phyloP scores from a whole-genome alignment of 768 basidiomycete species.

The Strobilomyces dryophilus region DNA sequence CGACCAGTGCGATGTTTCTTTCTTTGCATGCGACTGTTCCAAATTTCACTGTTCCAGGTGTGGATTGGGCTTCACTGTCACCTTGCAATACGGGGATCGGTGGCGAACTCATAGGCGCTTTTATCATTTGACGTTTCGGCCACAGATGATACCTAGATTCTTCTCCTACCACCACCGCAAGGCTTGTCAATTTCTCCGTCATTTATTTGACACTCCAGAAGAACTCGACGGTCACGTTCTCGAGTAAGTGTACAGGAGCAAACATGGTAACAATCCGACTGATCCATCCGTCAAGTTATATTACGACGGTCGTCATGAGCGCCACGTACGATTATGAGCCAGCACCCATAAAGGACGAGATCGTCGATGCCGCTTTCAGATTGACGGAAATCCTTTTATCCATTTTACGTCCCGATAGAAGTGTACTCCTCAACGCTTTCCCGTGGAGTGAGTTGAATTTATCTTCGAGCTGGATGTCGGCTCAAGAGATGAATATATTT shows the following conservation, averaged over 20 bases:
- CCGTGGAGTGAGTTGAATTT: not conserved
- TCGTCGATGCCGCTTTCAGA: not conserved
- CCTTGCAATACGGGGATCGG: not conserved
- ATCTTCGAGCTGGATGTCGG: not conserved
- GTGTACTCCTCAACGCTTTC: not conserved
- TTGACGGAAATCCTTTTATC: not conserved
- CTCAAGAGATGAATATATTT: not conserved
- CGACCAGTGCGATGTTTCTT: not conserved
- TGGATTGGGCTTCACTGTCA: not conserved
- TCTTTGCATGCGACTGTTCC: not conserved
- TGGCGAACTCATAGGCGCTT: not conserved
- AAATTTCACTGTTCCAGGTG: not conserved
- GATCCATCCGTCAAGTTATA: not conserved
- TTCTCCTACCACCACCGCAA: not conserved
- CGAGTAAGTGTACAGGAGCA: not conserved
- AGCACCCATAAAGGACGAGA: not conserved
- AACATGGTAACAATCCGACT: not conserved
- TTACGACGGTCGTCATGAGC: not conserved
- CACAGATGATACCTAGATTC: not conserved
- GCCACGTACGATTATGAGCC: not conserved
- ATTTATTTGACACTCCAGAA: not conserved
- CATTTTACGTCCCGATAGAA: not conserved
- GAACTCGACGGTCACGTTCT: not conserved
- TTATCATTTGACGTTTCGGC: not conserved
- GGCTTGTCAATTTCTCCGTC: not conserved